Evolutionary conservation across 2,329 filamentous ascomycete species (phyloP).

Genomic region (Monosporascus sp.): DNA sequence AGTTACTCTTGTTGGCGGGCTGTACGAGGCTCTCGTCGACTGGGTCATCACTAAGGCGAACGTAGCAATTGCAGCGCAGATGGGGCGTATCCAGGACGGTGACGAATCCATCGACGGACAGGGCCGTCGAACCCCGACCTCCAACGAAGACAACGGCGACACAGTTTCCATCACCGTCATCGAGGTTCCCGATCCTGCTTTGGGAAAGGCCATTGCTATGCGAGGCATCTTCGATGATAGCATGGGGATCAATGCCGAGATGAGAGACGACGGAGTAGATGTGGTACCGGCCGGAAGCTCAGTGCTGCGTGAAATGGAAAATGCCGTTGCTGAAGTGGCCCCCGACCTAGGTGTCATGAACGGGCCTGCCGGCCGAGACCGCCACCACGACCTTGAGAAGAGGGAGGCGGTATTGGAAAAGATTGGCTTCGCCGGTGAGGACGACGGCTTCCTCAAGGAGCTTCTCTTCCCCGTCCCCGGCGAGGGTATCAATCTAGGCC

Average conservation of each 20-base stretch:
- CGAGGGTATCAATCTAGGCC: slow-evolving; percentile 76
- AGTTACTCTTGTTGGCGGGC: slow-evolving; percentile 71
- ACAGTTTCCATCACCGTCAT: slow-evolving; percentile 86
- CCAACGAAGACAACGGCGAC: slow-evolving; percentile 67
- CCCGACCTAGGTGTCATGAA: slow-evolving; percentile 73
- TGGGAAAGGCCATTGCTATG: slow-evolving; percentile 86
- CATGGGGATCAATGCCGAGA: slow-evolving; percentile 91
- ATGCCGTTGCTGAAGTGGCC: slow-evolving; percentile 69
- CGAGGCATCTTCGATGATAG: slow-evolving; percentile 88
- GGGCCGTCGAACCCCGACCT: slow-evolving; percentile 59
- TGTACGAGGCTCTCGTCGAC: slow-evolving; percentile 92
- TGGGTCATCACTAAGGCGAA: slow-evolving; percentile 92
- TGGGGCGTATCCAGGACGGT: slow-evolving; percentile 59
- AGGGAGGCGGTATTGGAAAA: slow-evolving; percentile 81
- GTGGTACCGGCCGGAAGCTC: slow-evolving; percentile 70
- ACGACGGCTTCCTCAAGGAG: slow-evolving; percentile 75
- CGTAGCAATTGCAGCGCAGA: slow-evolving; percentile 70
- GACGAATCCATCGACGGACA: slow-evolving; percentile 65
- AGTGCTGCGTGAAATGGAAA: slow-evolving; percentile 80
- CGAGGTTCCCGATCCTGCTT: slow-evolving; percentile 71
- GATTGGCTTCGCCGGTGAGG: slow-evolving; percentile 73
- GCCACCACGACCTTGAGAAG: slow-evolving; percentile 74
- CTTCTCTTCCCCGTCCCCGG: slow-evolving; percentile 73
- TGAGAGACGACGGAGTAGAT: slow-evolving; percentile 92
- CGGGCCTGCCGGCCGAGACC: slow-evolving; percentile 62